Evolutionary conservation across 1,284 basidiomycete genomes (phyloP), one percentile per base, ranked within the genome.

Genomic region (Vanrija pseudolonga): DNA sequence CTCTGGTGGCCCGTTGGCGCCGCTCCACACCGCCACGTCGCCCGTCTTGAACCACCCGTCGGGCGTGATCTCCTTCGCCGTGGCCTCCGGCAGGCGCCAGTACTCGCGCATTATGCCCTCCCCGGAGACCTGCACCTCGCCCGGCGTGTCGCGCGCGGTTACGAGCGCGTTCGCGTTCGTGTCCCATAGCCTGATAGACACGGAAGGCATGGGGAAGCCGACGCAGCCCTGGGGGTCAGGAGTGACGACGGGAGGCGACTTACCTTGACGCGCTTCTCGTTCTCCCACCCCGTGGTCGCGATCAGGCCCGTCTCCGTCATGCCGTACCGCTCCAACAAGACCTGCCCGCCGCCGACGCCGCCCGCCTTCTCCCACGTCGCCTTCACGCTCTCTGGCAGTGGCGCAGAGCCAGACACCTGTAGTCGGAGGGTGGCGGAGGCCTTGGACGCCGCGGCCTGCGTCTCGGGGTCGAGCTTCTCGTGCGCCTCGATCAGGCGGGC

Each of bases 231-330:
- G 45, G 2, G 9, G 3, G 45, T 45, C 23, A 38, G 24, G 37
- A 23, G 18, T 8, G 9, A 17, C 38, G 37, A 6, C 32, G 11
- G 14, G n/a, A 51, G 24, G 6, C 6, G 1, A 53, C 63, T 56
- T 46, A 67, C 69, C 28, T 64, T 64, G 15, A 73, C 59, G 18
- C 73, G 55, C 42, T 67, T 62, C 40, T 63, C 56, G 17, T 58
- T 52, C 44, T 70, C 67, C 61, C 72, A 67, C 6, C 73, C 72
- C 22, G 68, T 70, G 4, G 62, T 63, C 9, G 73, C 63, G 47
- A 73, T 71, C 59, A 75, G 67, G 0, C 71, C 69, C 38, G 71
- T 74, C 58, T 75, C 73, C 6, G 67, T 75, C 73, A 75, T 75
- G 14, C 73, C 73, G 50, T 75, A 74, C 38, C 72, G 60, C 54